Percentiles rank a stretch among this genome's conserved stretches.
These are phyloP conservation scores for Sphagnum contortum DNA, from an alignment of 225 moss, liverwort and hornwort genomes.

Conservation along the genomic window DNA sequence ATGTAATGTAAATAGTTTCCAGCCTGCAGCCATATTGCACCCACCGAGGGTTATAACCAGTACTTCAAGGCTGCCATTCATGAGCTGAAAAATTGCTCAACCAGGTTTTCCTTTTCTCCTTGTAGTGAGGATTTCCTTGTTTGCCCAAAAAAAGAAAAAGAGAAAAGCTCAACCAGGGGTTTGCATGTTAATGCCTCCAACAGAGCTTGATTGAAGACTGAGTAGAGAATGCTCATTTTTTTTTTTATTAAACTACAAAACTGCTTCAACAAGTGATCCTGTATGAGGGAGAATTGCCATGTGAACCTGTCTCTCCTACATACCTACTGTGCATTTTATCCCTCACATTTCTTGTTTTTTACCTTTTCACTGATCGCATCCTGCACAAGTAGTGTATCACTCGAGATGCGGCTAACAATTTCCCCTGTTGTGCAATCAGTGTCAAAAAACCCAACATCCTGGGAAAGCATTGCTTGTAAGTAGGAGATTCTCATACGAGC, in stretches of 20 bases:
- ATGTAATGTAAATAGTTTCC: slow-evolving; percentile 45
- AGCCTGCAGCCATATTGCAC: slow-evolving; percentile 14
- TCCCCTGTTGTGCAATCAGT: slow-evolving; percentile 27
- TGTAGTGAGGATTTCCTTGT: too few relatives aligned
- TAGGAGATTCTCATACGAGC: slow-evolving; percentile 30
- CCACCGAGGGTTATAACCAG: neutral
- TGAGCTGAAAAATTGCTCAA: neutral
- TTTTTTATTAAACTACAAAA: neutral
- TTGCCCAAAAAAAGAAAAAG: too few relatives aligned
- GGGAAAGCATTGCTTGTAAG: slow-evolving; percentile 32
- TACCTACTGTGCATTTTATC: neutral
- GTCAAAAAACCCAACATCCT: slow-evolving; percentile 43
- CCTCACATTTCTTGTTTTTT: neutral
- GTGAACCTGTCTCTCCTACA: too few relatives aligned
- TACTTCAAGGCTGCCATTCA: neutral
- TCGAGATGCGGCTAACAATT: slow-evolving; percentile 25
- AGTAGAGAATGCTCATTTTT: neutral
- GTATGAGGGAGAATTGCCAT: neutral
- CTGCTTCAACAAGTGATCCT: neutral
- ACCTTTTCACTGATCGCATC: slow-evolving; percentile 57
- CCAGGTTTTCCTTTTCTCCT: too few relatives aligned
- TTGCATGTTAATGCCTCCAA: neutral
- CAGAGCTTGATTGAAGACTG: neutral
- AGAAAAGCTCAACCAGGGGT: too few relatives aligned
- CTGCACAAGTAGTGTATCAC: slow-evolving; percentile 35